A percentile compares a stretch with the other conserved stretches of the same genome.
Conservation (phyloP, 176 grass and related monocot species). For the Canna indica region DNA sequence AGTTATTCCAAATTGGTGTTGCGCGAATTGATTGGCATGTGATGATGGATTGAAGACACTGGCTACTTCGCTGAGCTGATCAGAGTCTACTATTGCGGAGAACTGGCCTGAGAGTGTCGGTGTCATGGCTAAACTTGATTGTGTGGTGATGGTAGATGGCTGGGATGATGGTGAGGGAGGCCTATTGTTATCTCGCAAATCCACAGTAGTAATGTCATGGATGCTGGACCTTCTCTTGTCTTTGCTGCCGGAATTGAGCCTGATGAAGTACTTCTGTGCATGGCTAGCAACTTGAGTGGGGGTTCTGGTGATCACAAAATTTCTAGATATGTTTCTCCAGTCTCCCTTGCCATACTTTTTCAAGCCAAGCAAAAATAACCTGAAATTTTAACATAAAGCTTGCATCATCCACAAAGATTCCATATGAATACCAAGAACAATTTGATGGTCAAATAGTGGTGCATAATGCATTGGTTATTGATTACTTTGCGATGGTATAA, state of each 20-base stretch:
- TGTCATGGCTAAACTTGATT: constrained; percentile 24
- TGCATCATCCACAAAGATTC: not conserved
- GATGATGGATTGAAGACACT: constrained; percentile 31
- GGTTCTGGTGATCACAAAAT: constrained; percentile 62
- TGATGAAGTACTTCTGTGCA: constrained; percentile 92
- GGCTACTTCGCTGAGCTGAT: constrained; percentile 12
- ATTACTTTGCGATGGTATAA: no score
- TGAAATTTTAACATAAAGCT: constrained; percentile 6
- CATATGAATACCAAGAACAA: not conserved
- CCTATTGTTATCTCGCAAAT: constrained; percentile 40
- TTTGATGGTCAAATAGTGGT: not conserved
- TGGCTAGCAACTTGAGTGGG: constrained; percentile 94
- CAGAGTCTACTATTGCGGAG: constrained; percentile 8
- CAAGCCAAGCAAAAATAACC: constrained; percentile 72
- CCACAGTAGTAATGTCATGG: constrained; percentile 76
- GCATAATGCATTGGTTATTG: no score
- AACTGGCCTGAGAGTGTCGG: constrained; percentile 12
- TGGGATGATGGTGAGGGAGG: constrained; percentile 40
- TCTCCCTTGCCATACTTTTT: constrained; percentile 79
- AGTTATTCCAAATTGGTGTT: constrained; percentile 12
- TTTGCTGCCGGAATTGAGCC: constrained; percentile 70
- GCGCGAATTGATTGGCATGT: not conserved
- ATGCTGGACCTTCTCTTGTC: constrained; percentile 93
- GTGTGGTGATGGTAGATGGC: constrained; percentile 32
- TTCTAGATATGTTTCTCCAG: constrained; percentile 85